Base-by-base conservation (phyloP, 768 basidiomycete species). In the Suillus tomentosus region DNA sequence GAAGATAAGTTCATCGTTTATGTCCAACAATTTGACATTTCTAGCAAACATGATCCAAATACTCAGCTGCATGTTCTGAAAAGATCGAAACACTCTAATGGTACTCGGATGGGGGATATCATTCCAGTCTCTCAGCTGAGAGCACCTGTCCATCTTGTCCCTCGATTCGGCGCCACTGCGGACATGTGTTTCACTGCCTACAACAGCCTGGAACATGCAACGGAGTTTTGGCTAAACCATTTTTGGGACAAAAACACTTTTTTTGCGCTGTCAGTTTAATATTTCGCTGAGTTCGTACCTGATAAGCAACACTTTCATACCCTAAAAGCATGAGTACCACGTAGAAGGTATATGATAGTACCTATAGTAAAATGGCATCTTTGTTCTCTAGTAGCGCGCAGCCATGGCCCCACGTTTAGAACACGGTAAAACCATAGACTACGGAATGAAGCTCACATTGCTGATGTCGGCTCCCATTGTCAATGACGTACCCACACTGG, bases 211-310 rank as follows among this genome's bases (percentile, higher is more conserved):
- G 24, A 24, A 24, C 6, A 65, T 37, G 62, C 64, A 36, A n/a
- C 58, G 0, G 70, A 74, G 47, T 76, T 73, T 54, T 73, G 69
- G 58, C 59, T 79, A 53, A 77, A 79, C 48, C 71, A 71, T 42
- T 79, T 77, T 61, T 75, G 72, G 61, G 67, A 66, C 36, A 79
- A 79, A 61, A 72, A 79, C 7, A 54, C 66, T 1, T 71, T 1
- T 71, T 67, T 66, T 37, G 42, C 17, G 1, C 17, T 53, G 22
- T 48, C n/a, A 0, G 8, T 27, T 27, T 27, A 27, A 27, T 27
- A 27, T 27, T 27, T 27, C 3, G 27, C 10, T 0, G 10, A 13
- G 22, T 22, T 13, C 1, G 22, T 47, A 47, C n/a, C n/a, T n/a
- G 10, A 47, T 22, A 22, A 22, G n/a, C 0, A n/a, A 3, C 19